Percentiles rank a stretch among this genome's conserved stretches.
These are phyloP conservation scores for Chlamydomonas sp. DNA, from an alignment of 139 green algal genomes.

Conservation along the genomic window DNA sequence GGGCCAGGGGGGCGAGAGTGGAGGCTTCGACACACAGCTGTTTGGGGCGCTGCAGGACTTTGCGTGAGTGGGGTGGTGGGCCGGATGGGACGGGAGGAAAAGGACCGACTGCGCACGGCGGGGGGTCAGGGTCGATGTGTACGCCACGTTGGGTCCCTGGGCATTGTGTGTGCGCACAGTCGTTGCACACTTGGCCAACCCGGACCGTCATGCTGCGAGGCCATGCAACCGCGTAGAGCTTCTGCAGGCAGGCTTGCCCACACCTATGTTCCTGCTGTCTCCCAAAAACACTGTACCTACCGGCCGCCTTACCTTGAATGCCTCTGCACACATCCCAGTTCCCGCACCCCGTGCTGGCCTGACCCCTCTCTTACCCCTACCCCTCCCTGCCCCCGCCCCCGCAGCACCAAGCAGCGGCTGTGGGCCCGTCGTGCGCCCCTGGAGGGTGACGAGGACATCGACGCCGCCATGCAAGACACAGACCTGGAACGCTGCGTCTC, in stretches of 20 bases:
- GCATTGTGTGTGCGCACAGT: no score
- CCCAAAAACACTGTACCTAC: background rate
- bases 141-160: no score
- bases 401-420: conserved; percentile 32
- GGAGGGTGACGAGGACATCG: conserved; percentile 15
- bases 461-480: conserved; percentile 10
- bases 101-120: background rate
- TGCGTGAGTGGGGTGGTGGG: conserved; percentile 12
- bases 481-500: conserved; percentile 21
- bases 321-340: background rate
- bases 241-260: no score
- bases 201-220: no score
- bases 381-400: background rate
- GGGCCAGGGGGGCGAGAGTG: no score
- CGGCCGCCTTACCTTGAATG: background rate
- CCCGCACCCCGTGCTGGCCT: background rate
- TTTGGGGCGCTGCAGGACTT: conserved; percentile 19
- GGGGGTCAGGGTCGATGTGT: background rate
- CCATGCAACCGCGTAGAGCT: no score
- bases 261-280: no score
- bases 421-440: conserved; percentile 6
- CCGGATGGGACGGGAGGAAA: background rate
- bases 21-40: conserved; percentile 22
- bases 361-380: no score
- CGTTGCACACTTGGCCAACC: no score